Evolutionary conservation across 352 stramenopile genomes (phyloP).

Genomic region (Phytophthora pisi): DNA sequence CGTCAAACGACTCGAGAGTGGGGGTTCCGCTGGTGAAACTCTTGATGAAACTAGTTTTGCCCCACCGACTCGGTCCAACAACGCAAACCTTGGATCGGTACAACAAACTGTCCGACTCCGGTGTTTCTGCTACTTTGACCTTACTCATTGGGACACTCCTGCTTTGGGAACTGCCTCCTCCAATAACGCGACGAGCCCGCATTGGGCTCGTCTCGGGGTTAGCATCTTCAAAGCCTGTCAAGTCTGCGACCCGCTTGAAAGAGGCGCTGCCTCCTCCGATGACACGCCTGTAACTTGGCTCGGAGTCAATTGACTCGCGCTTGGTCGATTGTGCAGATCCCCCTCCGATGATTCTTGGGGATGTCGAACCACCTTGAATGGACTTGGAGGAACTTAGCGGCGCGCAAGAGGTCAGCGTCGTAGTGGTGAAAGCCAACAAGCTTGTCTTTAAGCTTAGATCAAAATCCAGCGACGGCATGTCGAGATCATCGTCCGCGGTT

Average conservation of each 20-base stretch:
- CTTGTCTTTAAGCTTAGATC: not conserved
- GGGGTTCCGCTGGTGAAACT: slow-evolving; percentile 23
- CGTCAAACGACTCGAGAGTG: slow-evolving; percentile 20
- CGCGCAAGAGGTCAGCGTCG: not conserved
- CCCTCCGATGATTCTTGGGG: not conserved
- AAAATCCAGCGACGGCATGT: not conserved
- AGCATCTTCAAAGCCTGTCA: not conserved
- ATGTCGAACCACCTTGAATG: not conserved
- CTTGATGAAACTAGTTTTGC: slow-evolving; percentile 45
- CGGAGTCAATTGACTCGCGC: not conserved
- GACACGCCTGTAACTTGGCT: not conserved
- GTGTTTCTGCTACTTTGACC: not conserved
- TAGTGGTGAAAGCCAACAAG: not conserved
- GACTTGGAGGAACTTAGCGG: not conserved
- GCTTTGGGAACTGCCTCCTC: not conserved
- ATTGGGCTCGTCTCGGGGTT: slow-evolving; percentile 9
- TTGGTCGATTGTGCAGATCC: not conserved
- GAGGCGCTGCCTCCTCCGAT: not conserved
- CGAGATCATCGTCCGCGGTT: not conserved
- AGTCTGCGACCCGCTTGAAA: not conserved
- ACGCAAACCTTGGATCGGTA: slow-evolving; percentile 40
- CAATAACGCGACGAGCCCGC: not conserved
- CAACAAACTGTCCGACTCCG: not conserved
- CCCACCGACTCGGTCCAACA: slow-evolving; percentile 34
- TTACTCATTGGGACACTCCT: not conserved